These are phyloP conservation scores for Suillus americanus DNA, from an alignment of 768 basidiomycete genomes.

Conservation along the genomic window DNA sequence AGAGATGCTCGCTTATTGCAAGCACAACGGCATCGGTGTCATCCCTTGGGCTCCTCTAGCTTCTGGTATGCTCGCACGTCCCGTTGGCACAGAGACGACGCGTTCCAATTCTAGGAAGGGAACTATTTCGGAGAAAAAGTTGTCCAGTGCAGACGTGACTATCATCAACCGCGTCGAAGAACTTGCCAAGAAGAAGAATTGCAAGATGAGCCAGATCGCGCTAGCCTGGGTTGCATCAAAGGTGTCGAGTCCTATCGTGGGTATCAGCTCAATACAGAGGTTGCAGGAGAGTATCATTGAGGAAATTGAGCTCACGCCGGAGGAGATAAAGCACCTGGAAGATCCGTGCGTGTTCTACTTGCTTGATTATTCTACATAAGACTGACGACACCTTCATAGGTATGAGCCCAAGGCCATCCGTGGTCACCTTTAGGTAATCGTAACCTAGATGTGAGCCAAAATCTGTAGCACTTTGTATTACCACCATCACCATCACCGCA, in stretches of 20 bases:
- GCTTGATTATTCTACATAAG: not conserved
- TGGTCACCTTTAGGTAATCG: slow-evolving; percentile 2
- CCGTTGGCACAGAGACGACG: slow-evolving; percentile 25
- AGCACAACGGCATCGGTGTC: slow-evolving; percentile 48
- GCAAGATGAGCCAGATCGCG: slow-evolving; percentile 46
- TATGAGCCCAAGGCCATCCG: slow-evolving; percentile 22
- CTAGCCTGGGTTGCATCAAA: slow-evolving; percentile 42
- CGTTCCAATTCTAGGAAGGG: slow-evolving; percentile 19
- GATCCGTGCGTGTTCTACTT: slow-evolving; percentile 22
- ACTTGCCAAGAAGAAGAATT: slow-evolving; percentile 38
- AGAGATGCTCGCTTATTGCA: slow-evolving; percentile 45
- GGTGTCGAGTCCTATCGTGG: slow-evolving; percentile 45
- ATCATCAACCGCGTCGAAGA: slow-evolving; percentile 43
- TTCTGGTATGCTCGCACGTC: slow-evolving; percentile 39
- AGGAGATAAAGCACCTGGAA: slow-evolving; percentile 31
- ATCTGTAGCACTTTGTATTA: not conserved
- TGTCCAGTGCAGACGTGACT: slow-evolving; percentile 28
- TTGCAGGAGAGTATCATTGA: slow-evolving; percentile 31
- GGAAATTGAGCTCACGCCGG: slow-evolving; percentile 22
- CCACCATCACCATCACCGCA: not conserved
- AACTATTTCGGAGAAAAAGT: slow-evolving; percentile 22
- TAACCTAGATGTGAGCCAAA: not conserved
- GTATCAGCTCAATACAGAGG: slow-evolving; percentile 33
- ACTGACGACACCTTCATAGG: slow-evolving; percentile 11
- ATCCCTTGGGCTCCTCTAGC: slow-evolving; percentile 53